Percentiles rank a stretch among this genome's conserved stretches.
Evolutionary conservation across 2,329 filamentous ascomycete genomes (phyloP).

Genomic region (Hymenoscyphus infarciens): DNA sequence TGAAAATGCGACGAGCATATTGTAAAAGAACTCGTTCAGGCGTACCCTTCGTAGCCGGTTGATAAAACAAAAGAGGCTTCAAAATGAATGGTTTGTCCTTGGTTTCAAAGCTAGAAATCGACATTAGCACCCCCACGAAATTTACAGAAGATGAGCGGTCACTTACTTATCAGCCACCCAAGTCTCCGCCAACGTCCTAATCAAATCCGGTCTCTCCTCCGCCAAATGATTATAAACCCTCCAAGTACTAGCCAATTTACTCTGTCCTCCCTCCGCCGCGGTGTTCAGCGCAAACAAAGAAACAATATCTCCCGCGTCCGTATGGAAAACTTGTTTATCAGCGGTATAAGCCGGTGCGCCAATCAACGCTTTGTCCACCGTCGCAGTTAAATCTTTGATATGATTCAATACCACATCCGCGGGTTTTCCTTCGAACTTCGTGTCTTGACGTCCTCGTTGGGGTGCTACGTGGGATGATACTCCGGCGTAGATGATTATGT

Average conservation of each 20-base stretch:
- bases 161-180: slow-evolving; percentile 43
- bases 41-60: slow-evolving; percentile 42
- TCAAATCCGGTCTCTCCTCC: slow-evolving; percentile 48
- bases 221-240: slow-evolving; percentile 54
- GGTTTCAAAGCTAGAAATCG: slow-evolving; percentile 47
- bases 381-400: slow-evolving; percentile 56
- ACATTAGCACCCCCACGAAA: neutral
- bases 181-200: slow-evolving; percentile 45
- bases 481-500: slow-evolving; percentile 41
- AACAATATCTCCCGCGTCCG: slow-evolving; percentile 52
- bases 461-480: slow-evolving; percentile 41
- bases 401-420: slow-evolving; percentile 55
- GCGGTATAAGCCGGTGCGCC: slow-evolving; percentile 57
- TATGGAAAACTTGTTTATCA: slow-evolving; percentile 59
- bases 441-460: slow-evolving; percentile 41
- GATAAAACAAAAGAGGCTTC: slow-evolving; percentile 54
- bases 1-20: slow-evolving; percentile 57
- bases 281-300: slow-evolving; percentile 45
- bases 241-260: slow-evolving; percentile 51
- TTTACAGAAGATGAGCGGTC: neutral
- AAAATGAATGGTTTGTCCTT: slow-evolving; percentile 42
- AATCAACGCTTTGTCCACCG: slow-evolving; percentile 41
- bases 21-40: slow-evolving; percentile 57
- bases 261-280: slow-evolving; percentile 48
- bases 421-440: slow-evolving; percentile 40